Evolutionary conservation across 225 moss, liverwort and hornwort species (phyloP).

Genomic region (Takakia lepidozioides): DNA sequence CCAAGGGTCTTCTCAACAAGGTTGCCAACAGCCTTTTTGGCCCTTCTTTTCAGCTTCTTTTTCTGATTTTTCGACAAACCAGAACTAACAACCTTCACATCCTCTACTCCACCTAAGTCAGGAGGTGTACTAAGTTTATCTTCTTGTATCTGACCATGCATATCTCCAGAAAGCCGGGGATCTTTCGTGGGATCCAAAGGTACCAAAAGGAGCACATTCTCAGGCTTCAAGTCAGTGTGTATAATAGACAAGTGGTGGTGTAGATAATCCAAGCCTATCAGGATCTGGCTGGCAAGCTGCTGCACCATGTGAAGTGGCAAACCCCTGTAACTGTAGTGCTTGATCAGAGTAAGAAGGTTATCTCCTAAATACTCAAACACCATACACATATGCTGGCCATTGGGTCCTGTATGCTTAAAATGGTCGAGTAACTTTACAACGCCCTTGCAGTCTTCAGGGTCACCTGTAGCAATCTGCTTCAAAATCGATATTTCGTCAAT

Average conservation of each 20-base stretch:
- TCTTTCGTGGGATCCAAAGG: conserved; percentile 61
- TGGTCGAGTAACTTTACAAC: conserved; percentile 85
- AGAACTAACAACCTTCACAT: conserved; percentile 16
- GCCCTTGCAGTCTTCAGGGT: conserved; percentile 53
- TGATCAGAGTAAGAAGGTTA: conserved; percentile 81
- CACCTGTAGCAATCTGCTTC: conserved; percentile 74
- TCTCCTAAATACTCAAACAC: conserved; percentile 90
- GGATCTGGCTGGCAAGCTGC: conserved; percentile 55
- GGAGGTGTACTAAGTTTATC: conserved; percentile 22
- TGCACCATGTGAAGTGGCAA: conserved; percentile 73
- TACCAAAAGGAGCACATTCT: conserved; percentile 66
- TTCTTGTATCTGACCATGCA: background rate
- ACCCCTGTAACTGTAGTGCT: conserved; percentile 74
- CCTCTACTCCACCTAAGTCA: conserved; percentile 8
- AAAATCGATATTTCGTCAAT: conserved; percentile 86
- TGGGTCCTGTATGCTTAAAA: conserved; percentile 75
- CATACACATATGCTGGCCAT: conserved; percentile 95
- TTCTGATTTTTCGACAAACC: conserved; percentile 79
- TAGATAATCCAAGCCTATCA: conserved; percentile 72
- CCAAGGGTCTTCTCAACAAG: conserved; percentile 26
- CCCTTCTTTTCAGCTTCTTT: conserved; percentile 83
- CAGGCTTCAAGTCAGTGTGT: conserved; percentile 93
- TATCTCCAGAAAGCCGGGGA: conserved; percentile 39
- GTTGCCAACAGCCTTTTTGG: conserved; percentile 54
- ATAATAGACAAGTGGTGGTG: conserved; percentile 80